Conservation (phyloP, 306 rosid genomes). For the Citrullus mucosospermus region DNA sequence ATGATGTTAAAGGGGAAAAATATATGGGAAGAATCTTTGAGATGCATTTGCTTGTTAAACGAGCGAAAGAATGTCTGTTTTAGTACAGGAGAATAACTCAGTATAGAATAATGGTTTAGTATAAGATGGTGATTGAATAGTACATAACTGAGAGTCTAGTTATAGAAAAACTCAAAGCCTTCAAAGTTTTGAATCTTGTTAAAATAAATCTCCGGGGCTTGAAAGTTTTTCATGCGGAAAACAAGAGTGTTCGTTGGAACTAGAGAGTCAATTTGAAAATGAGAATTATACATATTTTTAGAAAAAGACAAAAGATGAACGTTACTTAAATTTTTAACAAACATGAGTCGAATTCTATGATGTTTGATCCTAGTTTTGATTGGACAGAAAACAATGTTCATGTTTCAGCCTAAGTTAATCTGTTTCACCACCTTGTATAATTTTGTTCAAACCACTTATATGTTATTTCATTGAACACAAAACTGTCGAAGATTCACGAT, state of each 20-base stretch:
- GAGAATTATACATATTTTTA: neutral
- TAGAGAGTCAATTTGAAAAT: neutral
- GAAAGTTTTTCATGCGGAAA: neutral
- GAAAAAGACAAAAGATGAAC: neutral
- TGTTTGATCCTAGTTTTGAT: neutral
- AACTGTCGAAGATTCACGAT: neutral
- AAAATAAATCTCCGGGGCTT: neutral
- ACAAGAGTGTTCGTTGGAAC: neutral
- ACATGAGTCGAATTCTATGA: neutral
- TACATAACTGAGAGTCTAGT: neutral
- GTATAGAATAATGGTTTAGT: neutral
- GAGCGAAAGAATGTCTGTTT: neutral
- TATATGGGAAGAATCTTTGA: neutral
- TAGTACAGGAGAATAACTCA: neutral
- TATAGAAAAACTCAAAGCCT: neutral
- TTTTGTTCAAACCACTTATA: neutral
- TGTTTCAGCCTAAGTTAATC: neutral
- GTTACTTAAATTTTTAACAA: neutral
- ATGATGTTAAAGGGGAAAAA: neutral
- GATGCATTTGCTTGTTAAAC: neutral
- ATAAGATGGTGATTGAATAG: neutral
- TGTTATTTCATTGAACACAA: neutral
- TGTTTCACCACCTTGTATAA: neutral
- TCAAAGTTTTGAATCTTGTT: neutral
- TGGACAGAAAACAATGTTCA: neutral